These are phyloP conservation scores for Oldenlandia corymbosa DNA, from an alignment of 257 asterid genomes.

Conservation along the genomic window DNA sequence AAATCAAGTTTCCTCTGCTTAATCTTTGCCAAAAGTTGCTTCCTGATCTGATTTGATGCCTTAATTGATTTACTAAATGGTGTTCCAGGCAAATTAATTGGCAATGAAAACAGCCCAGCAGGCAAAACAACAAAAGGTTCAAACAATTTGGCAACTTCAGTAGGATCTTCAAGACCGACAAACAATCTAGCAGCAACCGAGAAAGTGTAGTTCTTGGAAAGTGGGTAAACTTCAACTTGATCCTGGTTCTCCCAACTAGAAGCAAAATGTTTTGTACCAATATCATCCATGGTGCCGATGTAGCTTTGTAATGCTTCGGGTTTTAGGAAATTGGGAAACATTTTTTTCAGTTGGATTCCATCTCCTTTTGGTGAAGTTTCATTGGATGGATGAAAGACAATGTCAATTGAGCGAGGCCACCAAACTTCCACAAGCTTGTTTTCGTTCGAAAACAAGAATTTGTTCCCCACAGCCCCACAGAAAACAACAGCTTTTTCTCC, in stretches of 20 bases:
- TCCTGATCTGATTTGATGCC: conserved; percentile 44
- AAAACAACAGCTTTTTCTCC: conserved; percentile 42
- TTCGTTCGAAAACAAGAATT: conserved; percentile 54
- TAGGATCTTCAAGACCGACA: conserved; percentile 40
- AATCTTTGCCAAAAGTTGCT: conserved; percentile 35
- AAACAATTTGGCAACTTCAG: conserved; percentile 30
- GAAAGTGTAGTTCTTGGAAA: conserved; percentile 47
- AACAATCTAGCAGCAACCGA: conserved; percentile 48
- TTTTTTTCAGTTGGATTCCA: conserved; percentile 39
- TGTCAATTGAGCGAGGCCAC: conserved; percentile 49
- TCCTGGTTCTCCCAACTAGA: conserved; percentile 41
- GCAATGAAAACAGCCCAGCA: conserved; percentile 39
- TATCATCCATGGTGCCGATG: conserved; percentile 51
- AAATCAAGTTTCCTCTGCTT: conserved; percentile 38
- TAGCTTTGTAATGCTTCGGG: conserved; percentile 57
- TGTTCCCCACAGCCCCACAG: conserved; percentile 47
- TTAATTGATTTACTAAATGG: conserved; percentile 41
- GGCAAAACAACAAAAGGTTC: conserved; percentile 42
- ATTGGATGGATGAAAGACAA: conserved; percentile 39
- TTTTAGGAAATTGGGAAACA: conserved; percentile 53
- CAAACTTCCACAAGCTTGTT: conserved; percentile 53
- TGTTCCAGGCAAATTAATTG: conserved; percentile 52
- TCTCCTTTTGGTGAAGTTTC: conserved; percentile 41
- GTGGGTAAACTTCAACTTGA: conserved; percentile 32
- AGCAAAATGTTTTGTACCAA: conserved; percentile 36